phyloP scores from a whole-genome alignment of 768 basidiomycete species.

The Daedaleopsis nitida region DNA sequence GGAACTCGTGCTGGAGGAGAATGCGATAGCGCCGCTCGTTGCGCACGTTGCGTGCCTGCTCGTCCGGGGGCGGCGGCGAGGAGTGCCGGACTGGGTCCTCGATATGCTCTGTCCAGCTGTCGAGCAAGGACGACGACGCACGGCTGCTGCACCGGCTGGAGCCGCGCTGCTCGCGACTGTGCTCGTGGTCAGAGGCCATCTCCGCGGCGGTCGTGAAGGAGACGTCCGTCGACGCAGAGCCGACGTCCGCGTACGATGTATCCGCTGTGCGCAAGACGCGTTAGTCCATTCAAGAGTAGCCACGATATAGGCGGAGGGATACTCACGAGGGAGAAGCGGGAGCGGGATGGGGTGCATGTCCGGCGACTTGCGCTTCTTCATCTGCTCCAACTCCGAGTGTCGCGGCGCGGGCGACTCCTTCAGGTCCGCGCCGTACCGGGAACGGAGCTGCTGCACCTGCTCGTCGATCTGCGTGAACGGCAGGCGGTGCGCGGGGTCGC shows the following conservation, averaged over 20 bases:
- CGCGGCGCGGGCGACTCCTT: conserved; percentile 36
- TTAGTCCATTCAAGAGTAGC: not conserved
- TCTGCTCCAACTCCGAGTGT: conserved; percentile 25
- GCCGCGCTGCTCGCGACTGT: conserved; percentile 2
- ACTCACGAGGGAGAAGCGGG: conserved; percentile 23
- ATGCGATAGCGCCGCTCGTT: conserved; percentile 73
- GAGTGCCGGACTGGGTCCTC: conserved; percentile 17
- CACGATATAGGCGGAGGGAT: not conserved
- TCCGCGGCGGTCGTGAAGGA: conserved; percentile 23
- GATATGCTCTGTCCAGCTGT: not conserved
- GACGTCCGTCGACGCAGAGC: conserved; percentile 19
- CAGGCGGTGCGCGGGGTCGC: conserved; percentile 52
- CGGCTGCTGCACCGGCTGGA: conserved; percentile 16
- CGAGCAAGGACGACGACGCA: conserved; percentile 14
- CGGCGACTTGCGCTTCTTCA: conserved; percentile 27
- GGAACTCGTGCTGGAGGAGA: conserved; percentile 66
- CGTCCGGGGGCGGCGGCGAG: conserved; percentile 23
- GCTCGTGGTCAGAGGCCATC: conserved; percentile 6
- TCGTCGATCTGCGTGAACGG: conserved; percentile 51
- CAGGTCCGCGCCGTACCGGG: conserved; percentile 36
- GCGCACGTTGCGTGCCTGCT: conserved; percentile 33
- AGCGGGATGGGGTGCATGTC: conserved; percentile 29
- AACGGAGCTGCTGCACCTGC: conserved; percentile 48
- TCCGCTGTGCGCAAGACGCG: conserved; percentile 12
- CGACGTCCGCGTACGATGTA: conserved; percentile 19